Conservation (phyloP, 768 basidiomycete genomes). For the Russula earlei region DNA sequence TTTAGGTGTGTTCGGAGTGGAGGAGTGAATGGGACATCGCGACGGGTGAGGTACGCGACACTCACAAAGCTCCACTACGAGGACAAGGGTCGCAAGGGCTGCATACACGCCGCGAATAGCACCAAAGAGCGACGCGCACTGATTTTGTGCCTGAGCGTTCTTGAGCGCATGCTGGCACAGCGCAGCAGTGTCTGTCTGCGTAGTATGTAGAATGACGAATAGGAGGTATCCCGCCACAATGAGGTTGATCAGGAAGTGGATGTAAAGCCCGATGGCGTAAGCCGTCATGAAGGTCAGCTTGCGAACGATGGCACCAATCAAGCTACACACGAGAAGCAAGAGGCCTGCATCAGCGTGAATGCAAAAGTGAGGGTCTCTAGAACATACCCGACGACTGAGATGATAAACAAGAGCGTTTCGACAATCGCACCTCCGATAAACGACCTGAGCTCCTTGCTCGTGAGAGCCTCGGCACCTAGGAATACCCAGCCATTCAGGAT, state of each 20-base stretch:
- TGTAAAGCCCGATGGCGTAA: slow-evolving; percentile 47
- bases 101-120: slow-evolving; percentile 39
- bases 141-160: slow-evolving; percentile 32
- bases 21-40: neutral
- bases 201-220: slow-evolving; percentile 38
- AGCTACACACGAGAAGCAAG: slow-evolving; percentile 29
- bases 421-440: slow-evolving; percentile 45
- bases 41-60: slow-evolving; percentile 2
- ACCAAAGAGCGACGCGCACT: slow-evolving; percentile 37
- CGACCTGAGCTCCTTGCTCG: slow-evolving; percentile 28
- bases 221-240: slow-evolving; percentile 44
- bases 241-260: slow-evolving; percentile 49
- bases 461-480: slow-evolving; percentile 15
- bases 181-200: slow-evolving; percentile 32
- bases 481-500: slow-evolving; percentile 23
- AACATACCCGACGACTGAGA: slow-evolving; percentile 49
- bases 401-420: slow-evolving; percentile 43
- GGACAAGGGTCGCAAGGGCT: slow-evolving; percentile 34
- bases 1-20: neutral
- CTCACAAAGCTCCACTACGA: slow-evolving; percentile 52
- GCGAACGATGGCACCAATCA: slow-evolving; percentile 53
- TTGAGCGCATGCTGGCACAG: slow-evolving; percentile 40
- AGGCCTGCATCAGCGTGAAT: neutral
- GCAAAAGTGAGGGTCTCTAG: neutral
- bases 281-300: slow-evolving; percentile 51